These are phyloP conservation scores for Alloteropsis semialata DNA, from an alignment of 176 grass and related monocot genomes.

Conservation along the genomic window DNA sequence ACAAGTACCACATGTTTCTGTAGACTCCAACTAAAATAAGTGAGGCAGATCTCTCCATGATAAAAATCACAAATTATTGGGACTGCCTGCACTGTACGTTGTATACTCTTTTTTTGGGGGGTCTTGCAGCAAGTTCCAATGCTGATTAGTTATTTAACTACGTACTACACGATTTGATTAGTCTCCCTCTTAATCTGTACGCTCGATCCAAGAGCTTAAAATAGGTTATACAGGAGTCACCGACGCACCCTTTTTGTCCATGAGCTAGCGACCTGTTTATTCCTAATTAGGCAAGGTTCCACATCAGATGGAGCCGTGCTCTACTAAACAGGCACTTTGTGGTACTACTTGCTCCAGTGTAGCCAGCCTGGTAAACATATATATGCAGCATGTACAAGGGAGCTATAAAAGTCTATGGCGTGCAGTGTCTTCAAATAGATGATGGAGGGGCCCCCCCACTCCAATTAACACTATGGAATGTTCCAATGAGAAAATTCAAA, in stretches of 20 bases:
- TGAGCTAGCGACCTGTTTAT: slow-evolving; percentile 10
- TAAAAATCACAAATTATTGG: slow-evolving; percentile 7
- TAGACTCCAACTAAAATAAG: background rate
- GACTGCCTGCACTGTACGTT: background rate
- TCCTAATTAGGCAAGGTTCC: slow-evolving; percentile 31
- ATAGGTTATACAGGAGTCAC: background rate
- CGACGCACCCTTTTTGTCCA: background rate
- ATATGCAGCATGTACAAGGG: background rate
- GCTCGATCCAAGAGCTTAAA: slow-evolving; percentile 14
- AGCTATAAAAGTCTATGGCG: background rate
- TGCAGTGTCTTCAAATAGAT: slow-evolving; percentile 8
- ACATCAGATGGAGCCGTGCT: background rate
- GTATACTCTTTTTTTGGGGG: background rate
- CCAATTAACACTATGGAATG: background rate
- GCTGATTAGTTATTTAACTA: slow-evolving; percentile 28
- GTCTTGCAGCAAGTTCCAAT: background rate
- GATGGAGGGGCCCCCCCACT: background rate
- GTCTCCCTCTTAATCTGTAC: slow-evolving; percentile 3
- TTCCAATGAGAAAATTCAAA: background rate
- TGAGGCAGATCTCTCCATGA: background rate
- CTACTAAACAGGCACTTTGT: slow-evolving; percentile 27
- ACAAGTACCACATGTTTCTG: slow-evolving; percentile 21
- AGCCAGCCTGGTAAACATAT: background rate
- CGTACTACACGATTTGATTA: background rate
- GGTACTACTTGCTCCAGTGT: background rate